Evolutionary conservation across 192 early-diverging fungal genomes (phyloP).

Genomic region (Mortierella claussenii): DNA sequence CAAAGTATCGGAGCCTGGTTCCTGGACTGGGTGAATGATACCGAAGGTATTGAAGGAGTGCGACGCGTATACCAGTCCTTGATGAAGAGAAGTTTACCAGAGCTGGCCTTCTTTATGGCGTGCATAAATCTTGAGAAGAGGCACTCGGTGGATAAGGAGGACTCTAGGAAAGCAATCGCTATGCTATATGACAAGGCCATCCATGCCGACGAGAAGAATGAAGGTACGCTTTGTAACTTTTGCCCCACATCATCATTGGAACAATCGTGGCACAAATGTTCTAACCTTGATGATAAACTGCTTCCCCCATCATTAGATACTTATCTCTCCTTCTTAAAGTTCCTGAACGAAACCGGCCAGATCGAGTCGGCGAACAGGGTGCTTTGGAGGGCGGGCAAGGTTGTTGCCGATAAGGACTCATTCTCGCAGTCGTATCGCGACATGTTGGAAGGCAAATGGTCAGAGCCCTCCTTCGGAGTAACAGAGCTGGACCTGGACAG

Average conservation of each 20-base stretch:
- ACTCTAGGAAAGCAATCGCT: conserved; percentile 26
- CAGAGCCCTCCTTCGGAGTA: conserved; percentile 17
- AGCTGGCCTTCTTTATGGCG: conserved; percentile 65
- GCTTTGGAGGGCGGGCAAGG: conserved; percentile 67
- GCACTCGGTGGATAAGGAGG: conserved; percentile 7
- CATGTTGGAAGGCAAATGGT: conserved; percentile 36
- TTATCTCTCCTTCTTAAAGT: conserved; percentile 54
- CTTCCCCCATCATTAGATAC: too few relatives aligned
- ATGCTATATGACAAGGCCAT: conserved; percentile 59
- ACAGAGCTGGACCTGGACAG: conserved; percentile 32
- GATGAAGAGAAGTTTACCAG: conserved; percentile 67
- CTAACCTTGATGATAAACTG: too few relatives aligned
- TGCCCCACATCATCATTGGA: too few relatives aligned
- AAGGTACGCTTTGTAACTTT: too few relatives aligned
- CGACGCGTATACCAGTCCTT: conserved; percentile 63
- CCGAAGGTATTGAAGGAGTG: conserved; percentile 56
- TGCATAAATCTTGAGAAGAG: conserved; percentile 70
- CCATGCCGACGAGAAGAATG: conserved; percentile 54
- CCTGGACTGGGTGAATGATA: conserved; percentile 65
- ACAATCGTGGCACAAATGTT: too few relatives aligned
- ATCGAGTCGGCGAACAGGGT: conserved; percentile 60
- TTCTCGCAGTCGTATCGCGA: conserved; percentile 55
- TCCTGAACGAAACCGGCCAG: conserved; percentile 58
- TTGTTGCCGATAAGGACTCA: conserved; percentile 64
- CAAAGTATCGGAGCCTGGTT: conserved; percentile 63